phyloP scores from a whole-genome alignment of 1,284 basidiomycete genomes.

The Cutaneotrichosporon sp. region DNA sequence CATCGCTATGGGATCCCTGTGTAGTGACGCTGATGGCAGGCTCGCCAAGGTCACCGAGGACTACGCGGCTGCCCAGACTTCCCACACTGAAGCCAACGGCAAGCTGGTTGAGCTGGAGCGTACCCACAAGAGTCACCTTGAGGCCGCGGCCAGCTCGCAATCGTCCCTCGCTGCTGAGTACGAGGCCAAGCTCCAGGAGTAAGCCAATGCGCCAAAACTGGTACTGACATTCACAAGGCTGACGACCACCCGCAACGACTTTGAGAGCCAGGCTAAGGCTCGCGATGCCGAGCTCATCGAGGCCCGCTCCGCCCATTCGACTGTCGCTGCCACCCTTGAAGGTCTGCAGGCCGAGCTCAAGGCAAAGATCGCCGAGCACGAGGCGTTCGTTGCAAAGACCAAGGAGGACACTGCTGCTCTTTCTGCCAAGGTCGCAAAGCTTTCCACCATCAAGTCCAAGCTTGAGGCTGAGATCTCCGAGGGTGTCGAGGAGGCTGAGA shows the following conservation, averaged over 20 bases:
- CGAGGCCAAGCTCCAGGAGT: slow-evolving; percentile 17
- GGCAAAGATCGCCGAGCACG: slow-evolving; percentile 11
- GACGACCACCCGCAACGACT: slow-evolving; percentile 15
- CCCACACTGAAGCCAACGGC: slow-evolving; percentile 5
- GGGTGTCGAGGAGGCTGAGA: slow-evolving; percentile 29
- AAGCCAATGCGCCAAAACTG: too few relatives aligned
- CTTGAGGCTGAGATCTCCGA: slow-evolving; percentile 22
- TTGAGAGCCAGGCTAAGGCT: slow-evolving; percentile 17
- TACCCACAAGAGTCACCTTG: slow-evolving; percentile 8
- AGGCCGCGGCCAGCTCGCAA: slow-evolving; percentile 4
- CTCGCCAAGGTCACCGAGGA: slow-evolving; percentile 11
- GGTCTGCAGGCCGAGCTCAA: slow-evolving; percentile 15
- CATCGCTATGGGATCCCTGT: too few relatives aligned
- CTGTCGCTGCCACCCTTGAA: slow-evolving; percentile 8
- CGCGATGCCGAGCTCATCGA: slow-evolving; percentile 6
- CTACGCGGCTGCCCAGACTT: slow-evolving; percentile 4
- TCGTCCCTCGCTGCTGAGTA: slow-evolving; percentile 4
- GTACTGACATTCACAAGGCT: slow-evolving; percentile 2
- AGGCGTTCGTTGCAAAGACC: slow-evolving; percentile 7
- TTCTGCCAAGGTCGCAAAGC: slow-evolving; percentile 24
- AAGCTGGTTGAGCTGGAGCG: slow-evolving; percentile 16
- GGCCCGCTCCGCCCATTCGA: slow-evolving; percentile 6
- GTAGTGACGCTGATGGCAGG: not conserved
- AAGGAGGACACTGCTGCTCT: slow-evolving; percentile 13
- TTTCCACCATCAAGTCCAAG: slow-evolving; percentile 14